Evolutionary conservation across 1,139 yeast species (phyloP), one percentile per base, ranked within the genome.

Genomic region (Pichia sp.): DNA sequence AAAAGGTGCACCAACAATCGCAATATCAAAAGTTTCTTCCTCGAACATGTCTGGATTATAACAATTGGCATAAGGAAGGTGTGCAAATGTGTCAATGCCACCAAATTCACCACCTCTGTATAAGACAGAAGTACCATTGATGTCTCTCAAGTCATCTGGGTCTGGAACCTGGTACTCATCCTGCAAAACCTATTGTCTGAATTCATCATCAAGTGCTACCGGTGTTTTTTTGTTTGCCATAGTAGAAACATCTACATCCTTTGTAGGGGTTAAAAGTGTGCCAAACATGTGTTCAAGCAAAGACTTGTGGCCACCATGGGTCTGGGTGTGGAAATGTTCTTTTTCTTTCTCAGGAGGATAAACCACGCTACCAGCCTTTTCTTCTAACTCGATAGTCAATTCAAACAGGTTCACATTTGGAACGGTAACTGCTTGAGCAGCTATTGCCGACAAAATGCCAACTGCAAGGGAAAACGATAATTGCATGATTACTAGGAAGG

Each of bases 51-150:
- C 40, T 5, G 40, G 40, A 13, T 36, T 36, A 15, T 36, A 36
- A 64, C 95, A 87, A 58, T 74, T 74, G 47, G 77, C 73, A 59
- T 80, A 77, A 30, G 82, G 81, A 54, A 86, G 71, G 60, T 87
- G 92, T 6, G 93, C 93, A 74, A 85, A 87, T 0, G 93, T 82
- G 62, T 81, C 77, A 51, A 86, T 76, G 1, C 93, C 93, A 60
- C 79, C 79, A 62, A 82, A 84, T 11, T 36, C 40, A 36, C 43
- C 16, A 41, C 47, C 51, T 36, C 40, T 36, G n/a, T 36, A 36
- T 42, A 36, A 41, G 15, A 42, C 16, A 4, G 40, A 41, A 26
- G 73, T 65, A 16, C 75, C 75, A 54, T 70, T 71, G 54, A 72
- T 61, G 59, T 72, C 75, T 56, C 72, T 63, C 51, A 72, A 62